Evolutionary conservation across 106 monocot genomes (phyloP).

Genomic region (Allium fistulosum): DNA sequence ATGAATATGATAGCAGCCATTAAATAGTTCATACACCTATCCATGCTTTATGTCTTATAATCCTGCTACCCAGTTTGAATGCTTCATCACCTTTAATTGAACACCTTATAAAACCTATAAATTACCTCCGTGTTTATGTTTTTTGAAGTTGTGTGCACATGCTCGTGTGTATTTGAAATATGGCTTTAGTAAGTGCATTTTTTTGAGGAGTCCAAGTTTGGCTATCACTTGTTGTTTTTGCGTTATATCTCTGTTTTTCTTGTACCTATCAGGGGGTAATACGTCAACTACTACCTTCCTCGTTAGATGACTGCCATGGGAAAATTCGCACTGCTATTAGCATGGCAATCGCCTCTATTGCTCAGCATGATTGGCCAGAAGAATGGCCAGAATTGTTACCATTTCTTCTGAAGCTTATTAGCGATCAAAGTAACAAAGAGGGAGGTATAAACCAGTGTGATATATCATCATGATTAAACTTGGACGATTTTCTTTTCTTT

Average conservation of each 20-base stretch:
- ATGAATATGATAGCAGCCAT: too few species aligned
- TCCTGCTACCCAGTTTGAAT: too few species aligned
- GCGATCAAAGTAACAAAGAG: conserved; percentile 49
- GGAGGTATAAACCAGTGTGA: conserved; percentile 49
- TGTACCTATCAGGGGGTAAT: conserved; percentile 35
- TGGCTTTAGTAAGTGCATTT: too few species aligned
- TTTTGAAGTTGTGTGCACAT: too few species aligned
- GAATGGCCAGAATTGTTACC: conserved; percentile 92
- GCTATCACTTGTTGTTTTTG: background rate
- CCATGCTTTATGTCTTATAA: too few species aligned
- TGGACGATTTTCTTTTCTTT: background rate
- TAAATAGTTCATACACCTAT: too few species aligned
- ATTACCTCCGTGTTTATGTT: too few species aligned
- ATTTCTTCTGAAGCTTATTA: conserved; percentile 69
- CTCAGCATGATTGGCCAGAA: conserved; percentile 93
- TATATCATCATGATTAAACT: background rate
- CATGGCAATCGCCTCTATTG: conserved; percentile 83
- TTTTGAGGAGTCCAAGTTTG: too few species aligned
- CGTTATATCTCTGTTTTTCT: background rate
- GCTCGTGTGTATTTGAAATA: too few species aligned
- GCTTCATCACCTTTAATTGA: too few species aligned
- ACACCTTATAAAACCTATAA: too few species aligned
- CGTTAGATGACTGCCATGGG: conserved; percentile 68
- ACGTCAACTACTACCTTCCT: conserved; percentile 64
- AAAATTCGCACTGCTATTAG: conserved; percentile 90